Evolutionary conservation across 2,329 filamentous ascomycete species (phyloP).

Genomic region (Pseudodiploospora longispora): DNA sequence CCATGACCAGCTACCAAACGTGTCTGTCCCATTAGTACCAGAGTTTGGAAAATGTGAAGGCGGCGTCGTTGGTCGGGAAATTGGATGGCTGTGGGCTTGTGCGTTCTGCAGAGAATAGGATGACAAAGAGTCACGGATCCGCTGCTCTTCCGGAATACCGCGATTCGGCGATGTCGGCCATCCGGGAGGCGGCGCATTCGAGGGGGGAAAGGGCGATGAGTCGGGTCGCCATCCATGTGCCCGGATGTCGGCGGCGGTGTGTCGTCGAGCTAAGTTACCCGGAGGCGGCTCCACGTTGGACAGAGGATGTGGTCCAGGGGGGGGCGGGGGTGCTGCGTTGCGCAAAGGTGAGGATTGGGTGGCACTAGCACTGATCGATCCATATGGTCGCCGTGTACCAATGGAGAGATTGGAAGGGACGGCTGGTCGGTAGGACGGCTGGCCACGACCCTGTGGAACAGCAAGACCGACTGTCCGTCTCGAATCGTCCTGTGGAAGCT

Average conservation of each 20-base stretch:
- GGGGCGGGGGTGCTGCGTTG: constrained; percentile 56
- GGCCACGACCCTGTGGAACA: constrained; percentile 49
- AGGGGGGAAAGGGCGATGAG: constrained; percentile 55
- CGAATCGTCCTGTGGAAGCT: constrained; percentile 76
- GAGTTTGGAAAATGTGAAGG: constrained; percentile 36
- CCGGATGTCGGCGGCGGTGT: constrained; percentile 93
- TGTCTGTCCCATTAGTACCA: constrained; percentile 27
- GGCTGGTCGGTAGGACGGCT: constrained; percentile 65
- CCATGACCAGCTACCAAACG: constrained; percentile 51
- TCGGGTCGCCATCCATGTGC: constrained; percentile 67
- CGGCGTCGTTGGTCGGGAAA: constrained; percentile 46
- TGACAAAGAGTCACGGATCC: constrained; percentile 48
- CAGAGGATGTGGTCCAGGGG: constrained; percentile 56
- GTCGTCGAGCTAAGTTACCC: constrained; percentile 67
- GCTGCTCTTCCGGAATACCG: constrained; percentile 42
- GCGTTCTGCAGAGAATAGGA: constrained; percentile 42
- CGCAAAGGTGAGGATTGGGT: constrained; percentile 68
- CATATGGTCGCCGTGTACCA: constrained; percentile 70
- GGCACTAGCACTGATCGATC: constrained; percentile 69
- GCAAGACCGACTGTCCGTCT: constrained; percentile 65
- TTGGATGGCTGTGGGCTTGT: constrained; percentile 33
- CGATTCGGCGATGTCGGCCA: constrained; percentile 51
- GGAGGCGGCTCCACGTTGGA: constrained; percentile 55
- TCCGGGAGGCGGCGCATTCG: constrained; percentile 43
- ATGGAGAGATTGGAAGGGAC: constrained; percentile 75